phyloP scores from a whole-genome alignment of 257 asterid species.

The Marsdenia floribunda region DNA sequence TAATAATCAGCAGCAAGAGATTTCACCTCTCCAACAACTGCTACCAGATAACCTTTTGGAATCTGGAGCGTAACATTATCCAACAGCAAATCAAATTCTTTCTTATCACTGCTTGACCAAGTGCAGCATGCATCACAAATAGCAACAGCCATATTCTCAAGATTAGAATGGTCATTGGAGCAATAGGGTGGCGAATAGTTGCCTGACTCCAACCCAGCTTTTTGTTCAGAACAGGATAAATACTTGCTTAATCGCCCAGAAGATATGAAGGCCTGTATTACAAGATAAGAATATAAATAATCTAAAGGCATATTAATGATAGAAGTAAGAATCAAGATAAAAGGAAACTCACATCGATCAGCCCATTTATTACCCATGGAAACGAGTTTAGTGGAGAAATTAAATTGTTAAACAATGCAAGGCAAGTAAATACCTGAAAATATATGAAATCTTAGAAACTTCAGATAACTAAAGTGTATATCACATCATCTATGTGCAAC shows the following conservation, averaged over 20 bases:
- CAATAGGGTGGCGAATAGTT: conserved; percentile 20
- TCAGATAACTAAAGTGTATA: not conserved
- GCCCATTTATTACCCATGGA: conserved; percentile 99
- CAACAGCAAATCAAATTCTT: conserved; percentile 55
- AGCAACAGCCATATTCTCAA: conserved; percentile 42
- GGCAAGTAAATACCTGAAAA: conserved; percentile 95
- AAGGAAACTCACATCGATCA: conserved; percentile 70
- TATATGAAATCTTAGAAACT: conserved; percentile 5
- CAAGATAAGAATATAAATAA: conserved; percentile 9
- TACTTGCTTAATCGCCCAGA: conserved; percentile 72
- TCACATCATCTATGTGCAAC: not conserved
- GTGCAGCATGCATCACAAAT: conserved; percentile 68
- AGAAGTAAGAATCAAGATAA: conserved; percentile 1
- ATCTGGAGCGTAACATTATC: conserved; percentile 44
- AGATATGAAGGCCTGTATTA: conserved; percentile 78
- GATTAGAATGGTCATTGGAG: conserved; percentile 29
- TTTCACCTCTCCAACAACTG: conserved; percentile 82
- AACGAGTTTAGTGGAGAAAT: conserved; percentile 94
- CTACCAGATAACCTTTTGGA: conserved; percentile 75
- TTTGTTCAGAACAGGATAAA: conserved; percentile 59
- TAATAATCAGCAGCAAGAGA: not conserved
- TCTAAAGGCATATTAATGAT: conserved; percentile 3
- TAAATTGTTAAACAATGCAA: conserved; percentile 85
- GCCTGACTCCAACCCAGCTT: conserved; percentile 20
- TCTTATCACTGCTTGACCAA: conserved; percentile 72